A percentile compares a stretch with the other conserved stretches of the same genome.
Conservation (phyloP, 2,329 filamentous ascomycete genomes). For the Talaromyces islandicus region DNA sequence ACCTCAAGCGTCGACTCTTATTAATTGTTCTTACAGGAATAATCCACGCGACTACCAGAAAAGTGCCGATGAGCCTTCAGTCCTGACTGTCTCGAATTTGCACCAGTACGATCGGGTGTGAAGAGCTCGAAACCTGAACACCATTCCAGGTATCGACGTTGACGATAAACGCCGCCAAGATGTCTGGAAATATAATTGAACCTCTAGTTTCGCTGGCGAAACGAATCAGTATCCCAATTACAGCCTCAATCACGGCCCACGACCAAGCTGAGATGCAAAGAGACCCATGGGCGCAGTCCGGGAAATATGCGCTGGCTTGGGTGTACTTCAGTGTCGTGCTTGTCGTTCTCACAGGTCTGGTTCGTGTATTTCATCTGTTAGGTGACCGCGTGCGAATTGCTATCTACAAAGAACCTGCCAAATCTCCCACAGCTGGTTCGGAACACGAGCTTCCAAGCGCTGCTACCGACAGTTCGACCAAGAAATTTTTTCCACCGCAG, state of each 20-base stretch:
- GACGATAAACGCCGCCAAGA: background rate
- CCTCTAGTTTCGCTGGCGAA: slow-evolving; percentile 29
- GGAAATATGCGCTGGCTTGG: slow-evolving; percentile 82
- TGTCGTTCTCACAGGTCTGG: slow-evolving; percentile 58
- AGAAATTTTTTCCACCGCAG: slow-evolving; percentile 70
- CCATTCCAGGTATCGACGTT: background rate
- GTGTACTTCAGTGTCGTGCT: slow-evolving; percentile 79
- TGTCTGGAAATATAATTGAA: slow-evolving; percentile 10
- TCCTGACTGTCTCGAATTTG: background rate
- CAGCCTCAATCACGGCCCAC: slow-evolving; percentile 49
- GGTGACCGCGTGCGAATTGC: slow-evolving; percentile 89
- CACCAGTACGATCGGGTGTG: background rate
- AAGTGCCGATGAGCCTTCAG: background rate
- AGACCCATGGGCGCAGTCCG: slow-evolving; percentile 76
- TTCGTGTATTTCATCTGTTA: slow-evolving; percentile 82
- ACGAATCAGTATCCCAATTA: slow-evolving; percentile 53
- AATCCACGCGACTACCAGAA: background rate
- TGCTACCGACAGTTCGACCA: slow-evolving; percentile 55
- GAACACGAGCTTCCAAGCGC: slow-evolving; percentile 59
- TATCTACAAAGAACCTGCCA: slow-evolving; percentile 75
- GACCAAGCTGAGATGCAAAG: slow-evolving; percentile 51
- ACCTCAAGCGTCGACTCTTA: background rate
- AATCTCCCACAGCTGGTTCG: slow-evolving; percentile 46
- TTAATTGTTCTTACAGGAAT: background rate
- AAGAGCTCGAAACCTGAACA: background rate